Evolutionary conservation across 306 rosid species (phyloP).

Genomic region (Alnus glutinosa): DNA sequence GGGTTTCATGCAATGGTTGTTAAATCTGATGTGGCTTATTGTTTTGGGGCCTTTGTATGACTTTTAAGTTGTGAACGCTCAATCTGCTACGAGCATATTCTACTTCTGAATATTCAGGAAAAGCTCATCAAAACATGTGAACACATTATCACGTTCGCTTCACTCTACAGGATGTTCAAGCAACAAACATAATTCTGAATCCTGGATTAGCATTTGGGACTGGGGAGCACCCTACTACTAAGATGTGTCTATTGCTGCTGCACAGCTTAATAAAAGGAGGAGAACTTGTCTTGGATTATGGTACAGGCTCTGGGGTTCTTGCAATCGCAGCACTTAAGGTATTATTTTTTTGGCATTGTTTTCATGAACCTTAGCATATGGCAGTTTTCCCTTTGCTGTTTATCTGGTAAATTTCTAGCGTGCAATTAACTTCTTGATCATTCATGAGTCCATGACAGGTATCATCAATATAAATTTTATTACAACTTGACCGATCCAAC

Average conservation of each 20-base stretch:
- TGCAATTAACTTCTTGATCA: neutral
- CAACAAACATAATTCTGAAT: conserved; percentile 76
- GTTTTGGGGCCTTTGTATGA: neutral
- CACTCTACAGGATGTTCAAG: conserved; percentile 55
- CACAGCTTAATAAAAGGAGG: conserved; percentile 66
- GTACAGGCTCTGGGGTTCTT: conserved; percentile 95
- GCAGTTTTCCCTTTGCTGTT: conserved; percentile 15
- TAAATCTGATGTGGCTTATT: neutral
- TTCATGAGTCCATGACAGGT: neutral
- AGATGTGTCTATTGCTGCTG: conserved; percentile 74
- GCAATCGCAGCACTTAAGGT: conserved; percentile 90
- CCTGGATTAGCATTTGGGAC: conserved; percentile 94
- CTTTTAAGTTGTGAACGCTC: neutral
- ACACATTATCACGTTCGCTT: neutral
- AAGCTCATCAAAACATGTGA: neutral
- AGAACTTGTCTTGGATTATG: conserved; percentile 77
- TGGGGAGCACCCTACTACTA: conserved; percentile 85
- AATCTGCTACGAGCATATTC: neutral
- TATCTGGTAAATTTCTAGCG: neutral
- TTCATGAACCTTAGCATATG: neutral
- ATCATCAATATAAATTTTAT: neutral
- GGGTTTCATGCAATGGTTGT: conserved; percentile 4
- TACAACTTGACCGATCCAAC: conserved; percentile 3
- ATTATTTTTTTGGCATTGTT: conserved; percentile 10
- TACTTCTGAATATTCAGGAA: conserved; percentile 11